Evolutionary conservation across 345 rosid genomes (phyloP), one percentile per base, ranked within the genome.

Genomic region (Boechera divaricarpa): DNA sequence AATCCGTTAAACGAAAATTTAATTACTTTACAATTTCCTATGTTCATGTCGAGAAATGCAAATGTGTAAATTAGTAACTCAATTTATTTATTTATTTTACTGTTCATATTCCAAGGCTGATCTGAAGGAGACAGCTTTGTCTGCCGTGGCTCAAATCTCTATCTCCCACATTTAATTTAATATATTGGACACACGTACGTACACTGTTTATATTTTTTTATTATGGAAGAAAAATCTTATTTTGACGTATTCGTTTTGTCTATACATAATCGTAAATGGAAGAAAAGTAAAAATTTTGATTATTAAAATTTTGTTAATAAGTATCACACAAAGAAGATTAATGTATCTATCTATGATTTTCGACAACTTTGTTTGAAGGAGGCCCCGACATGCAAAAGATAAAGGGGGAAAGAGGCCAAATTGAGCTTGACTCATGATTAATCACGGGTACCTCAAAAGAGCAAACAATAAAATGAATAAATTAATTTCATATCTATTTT

Each of bases 361-460:
- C 77, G 68, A 65, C 81, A 71, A 78, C 81, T 78, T 77, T 77
- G 54, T 78, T 66, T 39, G 47, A 42, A 66, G 65, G 70, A 61
- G 78, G 78, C 29, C 78, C 82, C 82, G 42, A 79, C 74, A 62
- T 73, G 64, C 78, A 73, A 73, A 79, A 73, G 78, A 35, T 44
- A 79, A 78, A 79, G 70, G 21, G 48, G 42, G 77, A 73, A 67
- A 73, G 78, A 67, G 60, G 69, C 82, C 74, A 79, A 79, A 73
- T 60, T 73, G 78, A 79, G 74, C 75, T 79, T 60, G 78, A 45
- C 75, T 73, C 70, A 79, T 79, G 78, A 79, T 67, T 79, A 67
- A 73, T 79, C 82, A 79, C 82, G 82, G 82, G 82, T 79, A 79
- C 74, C 78, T 79, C 78, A 79, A 73, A 73, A 42, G 74, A 78